A percentile compares a stretch with the other conserved stretches of the same genome.
These are phyloP conservation scores for Plasmodium knowlesi DNA, from an alignment of 169 alveolate genomes.

Conservation along the genomic window DNA sequence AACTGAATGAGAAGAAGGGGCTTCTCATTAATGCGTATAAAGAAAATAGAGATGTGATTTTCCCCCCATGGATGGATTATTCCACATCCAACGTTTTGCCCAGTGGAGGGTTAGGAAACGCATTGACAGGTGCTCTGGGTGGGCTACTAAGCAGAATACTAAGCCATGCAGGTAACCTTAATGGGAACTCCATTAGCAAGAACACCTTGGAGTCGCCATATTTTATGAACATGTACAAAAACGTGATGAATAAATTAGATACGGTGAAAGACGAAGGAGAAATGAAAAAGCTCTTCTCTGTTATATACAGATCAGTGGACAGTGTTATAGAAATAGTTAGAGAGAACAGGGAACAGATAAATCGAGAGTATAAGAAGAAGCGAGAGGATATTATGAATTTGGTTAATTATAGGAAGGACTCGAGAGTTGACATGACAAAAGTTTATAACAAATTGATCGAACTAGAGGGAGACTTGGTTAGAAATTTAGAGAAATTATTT, in stretches of 20 bases:
- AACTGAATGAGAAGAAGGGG: not conserved
- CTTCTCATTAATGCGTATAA: not conserved
- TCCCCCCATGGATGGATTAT: not conserved
- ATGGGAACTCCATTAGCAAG: not conserved
- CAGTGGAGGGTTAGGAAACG: not conserved
- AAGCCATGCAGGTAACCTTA: not conserved
- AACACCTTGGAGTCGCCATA: not conserved
- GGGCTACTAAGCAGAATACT: not conserved
- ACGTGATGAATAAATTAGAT: not conserved
- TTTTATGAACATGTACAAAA: not conserved
- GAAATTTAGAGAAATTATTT: constrained; percentile 3
- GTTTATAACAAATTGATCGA: constrained; percentile 14
- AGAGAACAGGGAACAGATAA: constrained; percentile 1
- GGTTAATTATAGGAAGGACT: constrained; percentile 1
- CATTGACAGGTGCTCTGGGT: not conserved
- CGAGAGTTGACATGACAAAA: not conserved
- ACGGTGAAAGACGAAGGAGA: not conserved
- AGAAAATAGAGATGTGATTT: not conserved
- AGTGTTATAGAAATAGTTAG: not conserved
- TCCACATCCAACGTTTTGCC: not conserved
- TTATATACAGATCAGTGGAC: constrained; percentile 30
- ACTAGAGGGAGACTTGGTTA: constrained; percentile 9
- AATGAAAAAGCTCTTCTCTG: not conserved
- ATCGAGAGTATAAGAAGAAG: not conserved
- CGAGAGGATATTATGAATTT: constrained; percentile 14